Evolutionary conservation across 495 filamentous ascomycete species (phyloP).

Genomic region (Penicillium desertorum): DNA sequence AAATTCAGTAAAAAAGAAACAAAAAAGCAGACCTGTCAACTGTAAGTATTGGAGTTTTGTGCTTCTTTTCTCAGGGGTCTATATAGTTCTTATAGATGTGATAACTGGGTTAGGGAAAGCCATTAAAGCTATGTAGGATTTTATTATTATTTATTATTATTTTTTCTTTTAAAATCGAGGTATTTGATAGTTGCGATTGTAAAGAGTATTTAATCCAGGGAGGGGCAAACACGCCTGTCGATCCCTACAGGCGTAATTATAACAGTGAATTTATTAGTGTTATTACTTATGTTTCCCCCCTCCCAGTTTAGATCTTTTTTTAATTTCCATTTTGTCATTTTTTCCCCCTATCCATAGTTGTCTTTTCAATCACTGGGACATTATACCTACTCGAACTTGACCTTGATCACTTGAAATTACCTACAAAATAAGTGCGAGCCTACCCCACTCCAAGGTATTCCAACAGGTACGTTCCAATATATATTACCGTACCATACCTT

Average conservation of each 20-base stretch:
- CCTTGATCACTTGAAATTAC: not conserved
- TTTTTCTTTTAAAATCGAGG: not conserved
- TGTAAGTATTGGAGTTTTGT: slow-evolving; percentile 1
- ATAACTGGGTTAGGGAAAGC: not conserved
- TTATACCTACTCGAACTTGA: not conserved
- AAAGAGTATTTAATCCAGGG: slow-evolving; percentile 17
- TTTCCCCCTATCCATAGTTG: slow-evolving; percentile 2
- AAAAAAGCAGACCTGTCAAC: slow-evolving; percentile 30
- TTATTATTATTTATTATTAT: not conserved
- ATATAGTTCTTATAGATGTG: slow-evolving; percentile 2
- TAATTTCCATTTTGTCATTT: slow-evolving; percentile 14
- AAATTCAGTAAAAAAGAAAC: slow-evolving; percentile 4
- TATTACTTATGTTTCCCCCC: slow-evolving; percentile 3
- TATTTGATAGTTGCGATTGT: not conserved
- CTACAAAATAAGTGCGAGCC: not conserved
- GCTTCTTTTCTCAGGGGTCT: not conserved
- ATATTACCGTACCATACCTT: not conserved
- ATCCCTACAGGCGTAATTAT: slow-evolving; percentile 25
- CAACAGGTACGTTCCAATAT: slow-evolving; percentile 13
- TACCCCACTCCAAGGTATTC: not conserved
- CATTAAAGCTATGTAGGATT: not conserved
- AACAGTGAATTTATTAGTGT: slow-evolving; percentile 5
- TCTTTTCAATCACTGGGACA: slow-evolving; percentile 3
- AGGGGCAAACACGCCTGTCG: slow-evolving; percentile 32
- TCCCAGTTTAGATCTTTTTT: slow-evolving; percentile 14